These are phyloP conservation scores for Blastocystis sp. DNA, from an alignment of 352 stramenopile genomes.

Conservation along the genomic window DNA sequence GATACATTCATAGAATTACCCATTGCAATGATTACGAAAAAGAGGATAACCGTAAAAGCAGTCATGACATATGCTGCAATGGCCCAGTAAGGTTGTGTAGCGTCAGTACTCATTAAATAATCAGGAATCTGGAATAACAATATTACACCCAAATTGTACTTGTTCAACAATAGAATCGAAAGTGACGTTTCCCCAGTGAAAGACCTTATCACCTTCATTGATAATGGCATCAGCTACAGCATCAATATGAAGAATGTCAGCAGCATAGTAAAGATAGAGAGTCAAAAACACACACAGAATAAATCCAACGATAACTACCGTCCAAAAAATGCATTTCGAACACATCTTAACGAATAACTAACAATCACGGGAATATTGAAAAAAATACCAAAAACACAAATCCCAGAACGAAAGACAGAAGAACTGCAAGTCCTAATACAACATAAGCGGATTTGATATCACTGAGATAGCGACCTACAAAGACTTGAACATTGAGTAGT, in stretches of 20 bases:
- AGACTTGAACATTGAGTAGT: conserved; percentile 68
- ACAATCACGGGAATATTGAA: conserved; percentile 69
- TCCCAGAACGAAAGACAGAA: conserved; percentile 69
- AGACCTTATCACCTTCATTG: neutral
- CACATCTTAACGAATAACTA: conserved; percentile 72
- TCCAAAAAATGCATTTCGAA: conserved; percentile 74
- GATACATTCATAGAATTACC: conserved; percentile 74
- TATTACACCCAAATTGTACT: neutral
- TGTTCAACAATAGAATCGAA: conserved; percentile 39
- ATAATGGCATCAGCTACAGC: neutral
- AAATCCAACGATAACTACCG: conserved; percentile 72
- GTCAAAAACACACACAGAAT: conserved; percentile 73
- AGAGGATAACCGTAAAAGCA: conserved; percentile 69
- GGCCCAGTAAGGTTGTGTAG: conserved; percentile 72
- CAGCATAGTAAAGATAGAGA: conserved; percentile 69
- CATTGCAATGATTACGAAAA: conserved; percentile 76
- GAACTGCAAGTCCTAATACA: conserved; percentile 69
- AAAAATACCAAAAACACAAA: conserved; percentile 74
- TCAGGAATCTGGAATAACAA: conserved; percentile 12
- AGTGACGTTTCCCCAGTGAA: conserved; percentile 51
- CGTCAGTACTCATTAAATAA: conserved; percentile 62
- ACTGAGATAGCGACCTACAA: conserved; percentile 70
- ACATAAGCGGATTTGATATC: conserved; percentile 72
- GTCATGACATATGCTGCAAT: conserved; percentile 74
- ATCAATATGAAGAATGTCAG: conserved; percentile 67